A percentile compares a stretch with the other conserved stretches of the same genome.
These are phyloP conservation scores for Talaromyces nanjingensis DNA, from an alignment of 495 filamentous ascomycete species.

Conservation along the genomic window DNA sequence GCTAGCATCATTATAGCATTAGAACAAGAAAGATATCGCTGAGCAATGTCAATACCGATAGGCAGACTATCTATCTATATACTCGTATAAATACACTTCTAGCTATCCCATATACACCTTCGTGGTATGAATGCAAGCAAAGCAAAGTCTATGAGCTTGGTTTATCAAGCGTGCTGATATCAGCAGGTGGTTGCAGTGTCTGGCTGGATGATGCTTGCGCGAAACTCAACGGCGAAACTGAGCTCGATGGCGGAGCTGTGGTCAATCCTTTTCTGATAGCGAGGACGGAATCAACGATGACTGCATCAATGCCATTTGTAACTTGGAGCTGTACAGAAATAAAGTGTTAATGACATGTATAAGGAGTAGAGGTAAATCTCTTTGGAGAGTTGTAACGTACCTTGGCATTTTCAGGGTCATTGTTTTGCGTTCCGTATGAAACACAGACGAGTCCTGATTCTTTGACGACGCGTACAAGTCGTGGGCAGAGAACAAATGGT, in stretches of 20 bases:
- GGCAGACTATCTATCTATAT: neutral
- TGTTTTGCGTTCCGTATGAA: constrained; percentile 87
- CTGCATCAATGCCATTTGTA: constrained; percentile 90
- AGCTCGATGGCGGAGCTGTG: neutral
- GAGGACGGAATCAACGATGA: constrained; percentile 91
- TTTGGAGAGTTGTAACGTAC: constrained; percentile 30
- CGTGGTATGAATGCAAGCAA: neutral
- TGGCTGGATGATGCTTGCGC: constrained; percentile 2
- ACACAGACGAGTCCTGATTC: constrained; percentile 91
- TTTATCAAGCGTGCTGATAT: constrained; percentile 6
- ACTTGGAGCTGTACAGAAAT: constrained; percentile 63
- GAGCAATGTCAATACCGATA: neutral
- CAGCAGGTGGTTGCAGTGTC: constrained; percentile 2
- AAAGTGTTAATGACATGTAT: constrained; percentile 13
- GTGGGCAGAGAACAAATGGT: constrained; percentile 77
- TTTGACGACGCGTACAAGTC: constrained; percentile 94
- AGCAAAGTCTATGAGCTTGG: neutral
- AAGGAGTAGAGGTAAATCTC: neutral
- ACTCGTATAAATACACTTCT: neutral
- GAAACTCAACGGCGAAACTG: neutral
- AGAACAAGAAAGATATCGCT: neutral
- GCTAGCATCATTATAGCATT: neutral
- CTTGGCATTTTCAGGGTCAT: constrained; percentile 75
- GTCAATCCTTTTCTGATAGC: constrained; percentile 60
- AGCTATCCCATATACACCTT: neutral